Percentiles rank a stretch among this genome's conserved stretches.
phyloP scores from a whole-genome alignment of 2,329 filamentous ascomycete species.

The Xylaria sp. region DNA sequence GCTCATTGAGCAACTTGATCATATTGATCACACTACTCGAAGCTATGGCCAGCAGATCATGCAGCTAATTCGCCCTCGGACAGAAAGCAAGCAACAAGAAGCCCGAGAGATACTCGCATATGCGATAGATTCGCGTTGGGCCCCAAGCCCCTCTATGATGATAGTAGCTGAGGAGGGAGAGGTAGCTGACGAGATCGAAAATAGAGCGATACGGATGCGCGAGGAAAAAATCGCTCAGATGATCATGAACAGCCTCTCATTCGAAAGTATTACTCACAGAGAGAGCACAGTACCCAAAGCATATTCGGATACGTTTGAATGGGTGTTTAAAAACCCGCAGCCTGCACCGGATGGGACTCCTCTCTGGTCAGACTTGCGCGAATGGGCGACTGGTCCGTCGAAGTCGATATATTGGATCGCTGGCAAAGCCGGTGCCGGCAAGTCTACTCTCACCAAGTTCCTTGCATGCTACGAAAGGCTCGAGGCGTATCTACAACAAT shows the following conservation, averaged over 20 bases:
- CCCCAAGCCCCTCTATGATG: neutral
- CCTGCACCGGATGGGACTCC: slow-evolving; percentile 1
- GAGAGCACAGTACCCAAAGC: slow-evolving; percentile 8
- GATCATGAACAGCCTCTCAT: slow-evolving; percentile 2
- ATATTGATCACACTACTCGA: slow-evolving; percentile 1
- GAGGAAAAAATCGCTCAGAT: neutral
- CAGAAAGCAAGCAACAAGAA: slow-evolving; percentile 1
- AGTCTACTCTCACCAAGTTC: slow-evolving; percentile 40
- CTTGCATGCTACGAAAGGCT: slow-evolving; percentile 4
- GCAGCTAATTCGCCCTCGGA: neutral
- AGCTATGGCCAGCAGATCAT: slow-evolving; percentile 1
- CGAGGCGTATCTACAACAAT: neutral
- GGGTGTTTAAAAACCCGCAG: slow-evolving; percentile 6
- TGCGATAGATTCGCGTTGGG: neutral
- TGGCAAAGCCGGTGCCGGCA: slow-evolving; percentile 39
- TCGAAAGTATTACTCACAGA: slow-evolving; percentile 5
- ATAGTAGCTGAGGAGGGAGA: neutral
- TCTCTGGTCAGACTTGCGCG: slow-evolving; percentile 16
- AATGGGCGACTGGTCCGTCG: slow-evolving; percentile 1
- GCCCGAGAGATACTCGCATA: neutral
- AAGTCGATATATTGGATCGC: slow-evolving; percentile 23
- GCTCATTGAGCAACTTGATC: neutral
- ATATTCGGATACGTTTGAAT: slow-evolving; percentile 12
- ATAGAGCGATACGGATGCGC: neutral
- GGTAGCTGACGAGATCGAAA: neutral